Base-by-base conservation (phyloP, 805 yeast genomes). In the Ogataea siamensis region DNA sequence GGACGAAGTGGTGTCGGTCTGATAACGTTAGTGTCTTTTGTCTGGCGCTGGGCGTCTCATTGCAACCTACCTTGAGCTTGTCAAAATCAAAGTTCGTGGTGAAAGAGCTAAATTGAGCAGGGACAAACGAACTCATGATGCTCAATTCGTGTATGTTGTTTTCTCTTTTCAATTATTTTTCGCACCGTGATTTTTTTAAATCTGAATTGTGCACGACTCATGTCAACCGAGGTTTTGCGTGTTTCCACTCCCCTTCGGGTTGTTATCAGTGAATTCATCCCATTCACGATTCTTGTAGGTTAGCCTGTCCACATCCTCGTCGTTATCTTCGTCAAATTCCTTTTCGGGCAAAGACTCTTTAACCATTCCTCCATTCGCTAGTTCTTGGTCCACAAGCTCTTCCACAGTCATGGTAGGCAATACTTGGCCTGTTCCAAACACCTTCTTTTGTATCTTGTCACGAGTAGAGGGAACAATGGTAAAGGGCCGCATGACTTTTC, bases 381-480 rank as follows among this genome's bases (percentile, higher is more conserved):
- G 67, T 57, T 93, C 99, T 50, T 87, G 78, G 32, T 88, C 95
- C 36, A 93, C 67, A 44, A 84, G 81, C 51, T 93, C 97, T 47
- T 93, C 99, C 0, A 93, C 88, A 0, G 95, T 70, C 93, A 93
- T 87, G 0, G 97, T 87, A 2, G 99, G 99, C 19, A 91, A 69
- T 17, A 73, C 78, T 62, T 93, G 97, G 1, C 97, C 99, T 2
- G 94, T 87, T 1, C 97, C 96, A 50, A 76, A 78, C 0, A 89
- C 96, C 51, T 80, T 76, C 21, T 70, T 64, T 40, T 72, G 67
- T 12, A 87, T 48, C 31, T 80, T 76, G 24, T 76, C 77, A 42
- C 77, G 71, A 21, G 37, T 44, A 28, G 71, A 63, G 7, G 81
- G 67, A 10, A 78, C 76, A 12, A 91, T 71, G 0, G 91, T 84